Conservation (phyloP, 306 rosid genomes). For the Vachellia pachyceras region DNA sequence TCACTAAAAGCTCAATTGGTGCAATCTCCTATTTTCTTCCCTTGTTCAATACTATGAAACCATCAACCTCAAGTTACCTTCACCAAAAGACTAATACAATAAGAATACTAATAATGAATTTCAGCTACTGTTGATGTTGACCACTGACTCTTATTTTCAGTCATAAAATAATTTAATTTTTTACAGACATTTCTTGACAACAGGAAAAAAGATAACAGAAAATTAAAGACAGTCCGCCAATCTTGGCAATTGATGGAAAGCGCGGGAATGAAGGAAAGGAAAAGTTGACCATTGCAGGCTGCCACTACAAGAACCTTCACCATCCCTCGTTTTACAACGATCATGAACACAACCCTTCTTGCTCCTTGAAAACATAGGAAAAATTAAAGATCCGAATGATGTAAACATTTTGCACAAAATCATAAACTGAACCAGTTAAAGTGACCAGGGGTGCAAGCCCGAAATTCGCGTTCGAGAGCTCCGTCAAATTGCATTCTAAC, state of each 20-base stretch:
- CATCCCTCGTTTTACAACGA: not conserved
- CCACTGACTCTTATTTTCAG: not conserved
- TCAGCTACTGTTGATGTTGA: not conserved
- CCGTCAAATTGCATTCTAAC: not conserved
- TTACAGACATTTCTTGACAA: not conserved
- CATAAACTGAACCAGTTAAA: not conserved
- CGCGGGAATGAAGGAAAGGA: not conserved
- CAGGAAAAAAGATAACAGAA: slow-evolving; percentile 18
- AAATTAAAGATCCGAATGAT: not conserved
- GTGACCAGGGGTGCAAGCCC: not conserved
- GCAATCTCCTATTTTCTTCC: not conserved
- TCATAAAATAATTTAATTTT: not conserved
- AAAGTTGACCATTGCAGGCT: not conserved
- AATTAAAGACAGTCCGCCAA: not conserved
- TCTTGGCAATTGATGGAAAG: not conserved
- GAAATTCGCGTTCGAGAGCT: not conserved
- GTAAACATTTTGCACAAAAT: not conserved
- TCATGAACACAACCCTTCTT: slow-evolving; percentile 12
- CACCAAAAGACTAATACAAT: not conserved
- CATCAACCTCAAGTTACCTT: slow-evolving; percentile 7
- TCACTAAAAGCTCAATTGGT: slow-evolving; percentile 15
- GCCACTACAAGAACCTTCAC: not conserved
- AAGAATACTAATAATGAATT: not conserved
- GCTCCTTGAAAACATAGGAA: slow-evolving; percentile 19
- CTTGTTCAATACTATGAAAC: not conserved